Evolutionary conservation across 139 green algal species (phyloP).

Genomic region (Auxenochlorella pyrenoidosa): DNA sequence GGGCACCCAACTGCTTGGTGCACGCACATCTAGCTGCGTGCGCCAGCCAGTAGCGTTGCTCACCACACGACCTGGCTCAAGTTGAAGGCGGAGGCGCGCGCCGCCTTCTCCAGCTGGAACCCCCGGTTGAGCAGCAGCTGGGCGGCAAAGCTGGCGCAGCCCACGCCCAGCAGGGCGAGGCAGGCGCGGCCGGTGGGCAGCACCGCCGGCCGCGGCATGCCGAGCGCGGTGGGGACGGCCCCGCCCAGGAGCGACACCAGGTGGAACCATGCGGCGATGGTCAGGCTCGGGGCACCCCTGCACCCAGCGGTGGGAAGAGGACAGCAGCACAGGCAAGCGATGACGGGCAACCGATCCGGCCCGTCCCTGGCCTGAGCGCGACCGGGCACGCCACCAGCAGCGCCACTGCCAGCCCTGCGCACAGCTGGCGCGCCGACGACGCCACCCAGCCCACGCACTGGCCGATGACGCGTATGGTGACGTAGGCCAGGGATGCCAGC

Average conservation of each 20-base stretch:
- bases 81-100: conserved; percentile 49
- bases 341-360: too few species aligned
- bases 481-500: conserved; percentile 9
- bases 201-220: conserved; percentile 40
- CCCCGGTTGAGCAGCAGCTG: conserved; percentile 64
- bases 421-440: too few species aligned
- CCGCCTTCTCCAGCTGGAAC: conserved; percentile 63
- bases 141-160: conserved; percentile 39
- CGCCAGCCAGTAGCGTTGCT: background rate
- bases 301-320: background rate
- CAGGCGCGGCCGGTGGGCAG: background rate
- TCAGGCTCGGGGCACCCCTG: conserved; percentile 21
- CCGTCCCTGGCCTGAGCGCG: too few species aligned
- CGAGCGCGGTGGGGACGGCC: conserved; percentile 19
- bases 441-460: background rate
- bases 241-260: background rate
- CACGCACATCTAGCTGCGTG: too few species aligned
- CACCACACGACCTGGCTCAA: conserved; percentile 41
- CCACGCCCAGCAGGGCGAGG: conserved; percentile 44
- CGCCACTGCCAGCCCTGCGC: background rate
- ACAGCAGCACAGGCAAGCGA: too few species aligned
- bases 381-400: background rate
- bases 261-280: conserved; percentile 51
- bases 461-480: conserved; percentile 28
- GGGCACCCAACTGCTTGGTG: too few species aligned